Evolutionary conservation across 179 eudicot genomes (phyloP), one percentile per base, ranked within the genome.

Genomic region (Gypsophila paniculata): DNA sequence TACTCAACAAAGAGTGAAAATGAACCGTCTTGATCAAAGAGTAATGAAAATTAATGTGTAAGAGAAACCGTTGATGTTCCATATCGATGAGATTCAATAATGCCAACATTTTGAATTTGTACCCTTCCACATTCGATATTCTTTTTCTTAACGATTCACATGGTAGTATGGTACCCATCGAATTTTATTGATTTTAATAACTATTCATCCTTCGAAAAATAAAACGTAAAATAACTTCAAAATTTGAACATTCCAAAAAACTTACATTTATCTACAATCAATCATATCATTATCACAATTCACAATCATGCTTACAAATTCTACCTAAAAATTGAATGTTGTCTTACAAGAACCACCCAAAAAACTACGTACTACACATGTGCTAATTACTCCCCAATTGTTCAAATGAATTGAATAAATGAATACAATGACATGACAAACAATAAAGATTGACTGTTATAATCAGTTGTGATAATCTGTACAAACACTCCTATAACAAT

Each of bases 391-490:
- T 18, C 49, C 18, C n/a, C 62, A 6, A 17, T 32, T 64, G 25
- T 36, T 48, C 11, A 9, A 64, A 38, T 64, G 21, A 64, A 39
- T 17, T 64, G 4, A 46, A 46, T 42, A 64, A 64, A 64, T 64
- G 68, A 64, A 64, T 38, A 18, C 68, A 64, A 64, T 64, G 51
- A 42, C 46, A 6, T 42, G 46, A 42, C 46, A 42, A 42, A 42
- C 46, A 42, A 64, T 18, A 58, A 58, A 22, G 8, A 2, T 15
- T 61, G 5, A 32, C 32, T 61, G 65, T 26, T 59, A 25, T 53
- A 71, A 48, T 13, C 39, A 57, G 64, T 13, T 68, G 32, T 48
- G 36, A 38, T 62, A 64, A 68, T 21, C 82, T 78, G 65, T 81
- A 81, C 82, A 77, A 44, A 67, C 71, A 53, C 72, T 38, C 63